Percentiles rank a stretch among this genome's conserved stretches.
phyloP scores from a whole-genome alignment of 192 early-diverging fungal genomes.

The Entomortierella chlamydospora region DNA sequence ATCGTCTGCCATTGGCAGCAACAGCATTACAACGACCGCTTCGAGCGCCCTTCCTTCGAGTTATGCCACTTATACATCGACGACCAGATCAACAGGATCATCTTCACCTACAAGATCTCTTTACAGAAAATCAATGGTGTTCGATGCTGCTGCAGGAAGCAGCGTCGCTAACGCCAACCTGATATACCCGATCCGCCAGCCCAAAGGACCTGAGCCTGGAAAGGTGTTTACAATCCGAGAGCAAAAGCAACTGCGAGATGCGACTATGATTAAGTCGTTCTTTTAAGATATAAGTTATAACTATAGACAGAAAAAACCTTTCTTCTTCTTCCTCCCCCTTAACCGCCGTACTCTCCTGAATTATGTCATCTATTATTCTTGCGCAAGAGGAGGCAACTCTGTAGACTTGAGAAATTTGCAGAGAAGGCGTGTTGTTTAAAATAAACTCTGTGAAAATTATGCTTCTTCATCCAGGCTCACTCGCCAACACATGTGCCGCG shows the following conservation, averaged over 20 bases:
- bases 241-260: slow-evolving; percentile 46
- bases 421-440: too few species aligned
- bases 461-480: too few species aligned
- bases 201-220: slow-evolving; percentile 76
- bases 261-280: slow-evolving; percentile 52
- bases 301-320: too few species aligned
- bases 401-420: too few species aligned
- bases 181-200: slow-evolving; percentile 80
- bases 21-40: background rate
- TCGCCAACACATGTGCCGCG: too few species aligned
- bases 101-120: slow-evolving; percentile 64
- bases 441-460: too few species aligned
- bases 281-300: slow-evolving; percentile 5
- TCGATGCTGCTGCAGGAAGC: slow-evolving; percentile 54
- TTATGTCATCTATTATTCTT: too few species aligned
- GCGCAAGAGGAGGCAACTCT: too few species aligned
- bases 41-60: slow-evolving; percentile 18
- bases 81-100: slow-evolving; percentile 41
- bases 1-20: slow-evolving; percentile 3
- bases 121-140: slow-evolving; percentile 64
- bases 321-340: background rate
- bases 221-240: slow-evolving; percentile 79
- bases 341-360: too few species aligned
- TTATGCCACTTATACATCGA: slow-evolving; percentile 51
- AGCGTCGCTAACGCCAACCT: slow-evolving; percentile 30